Evolutionary conservation across 2,329 filamentous ascomycete species (phyloP).

Genomic region (Ascochyta viciae-villosae): DNA sequence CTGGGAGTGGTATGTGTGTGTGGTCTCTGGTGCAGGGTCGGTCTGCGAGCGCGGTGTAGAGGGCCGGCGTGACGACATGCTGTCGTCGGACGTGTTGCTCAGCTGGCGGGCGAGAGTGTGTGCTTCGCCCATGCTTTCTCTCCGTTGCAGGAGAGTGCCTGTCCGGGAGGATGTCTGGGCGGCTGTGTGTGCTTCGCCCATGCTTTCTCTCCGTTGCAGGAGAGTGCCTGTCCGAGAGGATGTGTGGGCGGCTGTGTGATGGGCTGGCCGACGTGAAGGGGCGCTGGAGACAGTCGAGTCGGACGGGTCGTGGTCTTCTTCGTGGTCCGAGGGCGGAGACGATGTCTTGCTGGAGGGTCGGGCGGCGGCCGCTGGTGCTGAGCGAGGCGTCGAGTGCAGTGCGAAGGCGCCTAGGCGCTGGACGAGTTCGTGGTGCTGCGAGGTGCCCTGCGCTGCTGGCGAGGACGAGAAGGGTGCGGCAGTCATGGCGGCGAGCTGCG

Average conservation of each 20-base stretch:
- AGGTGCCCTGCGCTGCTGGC: slow-evolving; percentile 21
- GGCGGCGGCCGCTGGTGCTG: slow-evolving; percentile 15
- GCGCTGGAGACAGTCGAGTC: slow-evolving; percentile 1
- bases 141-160: slow-evolving; percentile 9
- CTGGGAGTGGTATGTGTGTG: slow-evolving; percentile 38
- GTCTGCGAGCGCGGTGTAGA: slow-evolving; percentile 49
- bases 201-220: slow-evolving; percentile 21
- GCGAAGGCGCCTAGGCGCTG: slow-evolving; percentile 34
- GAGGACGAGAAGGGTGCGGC: slow-evolving; percentile 26
- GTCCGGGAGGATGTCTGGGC: neutral
- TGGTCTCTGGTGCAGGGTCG: slow-evolving; percentile 42
- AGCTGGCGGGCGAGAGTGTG: slow-evolving; percentile 32
- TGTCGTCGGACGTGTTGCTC: slow-evolving; percentile 35
- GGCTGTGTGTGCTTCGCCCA: slow-evolving; percentile 32
- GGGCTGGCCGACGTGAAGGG: neutral
- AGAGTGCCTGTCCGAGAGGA: slow-evolving; percentile 5
- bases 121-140: slow-evolving; percentile 33
- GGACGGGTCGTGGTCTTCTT: slow-evolving; percentile 6
- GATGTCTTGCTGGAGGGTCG: slow-evolving; percentile 14
- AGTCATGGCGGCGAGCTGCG: slow-evolving; percentile 38
- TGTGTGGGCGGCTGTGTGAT: slow-evolving; percentile 5
- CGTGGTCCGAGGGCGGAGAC: slow-evolving; percentile 3
- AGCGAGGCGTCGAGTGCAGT: slow-evolving; percentile 16
- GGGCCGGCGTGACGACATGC: slow-evolving; percentile 34
- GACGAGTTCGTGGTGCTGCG: slow-evolving; percentile 21